Base-by-base conservation (phyloP, 495 filamentous ascomycete species). In the Symbiotaphrina buchneri region DNA sequence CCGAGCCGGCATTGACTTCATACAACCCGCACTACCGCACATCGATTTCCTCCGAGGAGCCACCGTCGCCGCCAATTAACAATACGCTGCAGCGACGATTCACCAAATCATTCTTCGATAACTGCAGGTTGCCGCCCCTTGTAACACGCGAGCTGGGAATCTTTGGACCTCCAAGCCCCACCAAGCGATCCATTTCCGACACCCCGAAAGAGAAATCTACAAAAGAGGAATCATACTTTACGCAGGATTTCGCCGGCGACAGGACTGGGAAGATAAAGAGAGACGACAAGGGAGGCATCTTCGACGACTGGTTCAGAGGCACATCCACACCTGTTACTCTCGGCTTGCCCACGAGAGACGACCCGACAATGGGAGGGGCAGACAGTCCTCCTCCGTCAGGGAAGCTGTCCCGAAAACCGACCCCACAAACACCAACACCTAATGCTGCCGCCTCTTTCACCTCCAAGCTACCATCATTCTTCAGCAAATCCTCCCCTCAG, bases 261-360 rank as follows among this genome's bases (percentile, higher is more conserved):
- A 31, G 11, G 13, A 20, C 14, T 21, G 29, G 29, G 5, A 18
- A 16, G 18, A 31, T 31, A n/a, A 48, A 45, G 38, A 30, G 55
- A 22, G 50, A 56, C 39, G 47, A 53, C 18, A 40, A 53, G 39
- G 44, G 54, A 24, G 52, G 52, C 30, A 43, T 51, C 7, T 31
- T 67, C 26, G 53, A 52, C 19, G 54, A 49, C 24, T 63, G 61
- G 59, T 68, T 68, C 33, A 51, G 56, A 29, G 61, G 63, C 10
- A 54, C 56, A 23, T 61, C 59, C 5, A 52, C 61, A 17, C 51
- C 56, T 13, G 53, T 61, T 21, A 52, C 50, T 13, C 38, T 62
- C 16, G 50, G 50, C 22, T 37, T 57, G 21, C 25, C n/a, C n/a
- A n/a, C 46, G 19, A 32, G 7, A 7, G 20, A 3, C 7, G 19